Evolutionary conservation across 371 early-diverging fungal species (phyloP).

Genomic region (Sporodiniella umbellata): DNA sequence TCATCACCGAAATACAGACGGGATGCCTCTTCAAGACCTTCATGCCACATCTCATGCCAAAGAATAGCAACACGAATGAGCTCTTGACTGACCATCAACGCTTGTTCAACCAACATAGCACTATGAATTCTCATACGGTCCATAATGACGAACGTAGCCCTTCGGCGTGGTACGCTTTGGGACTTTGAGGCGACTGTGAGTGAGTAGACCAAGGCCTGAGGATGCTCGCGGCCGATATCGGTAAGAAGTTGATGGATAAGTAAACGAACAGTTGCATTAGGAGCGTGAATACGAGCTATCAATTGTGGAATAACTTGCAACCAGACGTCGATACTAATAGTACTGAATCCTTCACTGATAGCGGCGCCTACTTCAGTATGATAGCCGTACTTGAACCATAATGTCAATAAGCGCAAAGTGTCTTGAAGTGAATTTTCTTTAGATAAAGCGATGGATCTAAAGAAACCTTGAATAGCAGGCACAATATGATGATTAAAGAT

Average conservation of each 20-base stretch:
- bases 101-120: constrained; percentile 88
- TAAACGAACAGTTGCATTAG: constrained; percentile 76
- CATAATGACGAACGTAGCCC: constrained; percentile 87
- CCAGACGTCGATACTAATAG: constrained; percentile 96
- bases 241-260: constrained; percentile 88
- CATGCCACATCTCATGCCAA: constrained; percentile 98
- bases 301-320: constrained; percentile 98
- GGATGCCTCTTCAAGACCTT: constrained; percentile 92
- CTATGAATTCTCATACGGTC: constrained; percentile 89
- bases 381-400: constrained; percentile 96
- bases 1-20: constrained; percentile 83
- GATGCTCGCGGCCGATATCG: constrained; percentile 94
- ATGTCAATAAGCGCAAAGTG: constrained; percentile 88
- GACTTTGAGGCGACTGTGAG: constrained; percentile 96
- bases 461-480: constrained; percentile 82
- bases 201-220: constrained; percentile 96
- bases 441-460: constrained; percentile 92
- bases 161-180: constrained; percentile 72
- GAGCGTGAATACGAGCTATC: constrained; percentile 94
- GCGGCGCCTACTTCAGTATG: constrained; percentile 85
- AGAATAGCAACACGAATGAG: constrained; percentile 95
- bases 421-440: constrained; percentile 94
- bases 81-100: constrained; percentile 93
- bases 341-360: constrained; percentile 84
- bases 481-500: constrained; percentile 64